Evolutionary conservation across 148 eudicot species (phyloP).

Genomic region (Cornus kousa): DNA sequence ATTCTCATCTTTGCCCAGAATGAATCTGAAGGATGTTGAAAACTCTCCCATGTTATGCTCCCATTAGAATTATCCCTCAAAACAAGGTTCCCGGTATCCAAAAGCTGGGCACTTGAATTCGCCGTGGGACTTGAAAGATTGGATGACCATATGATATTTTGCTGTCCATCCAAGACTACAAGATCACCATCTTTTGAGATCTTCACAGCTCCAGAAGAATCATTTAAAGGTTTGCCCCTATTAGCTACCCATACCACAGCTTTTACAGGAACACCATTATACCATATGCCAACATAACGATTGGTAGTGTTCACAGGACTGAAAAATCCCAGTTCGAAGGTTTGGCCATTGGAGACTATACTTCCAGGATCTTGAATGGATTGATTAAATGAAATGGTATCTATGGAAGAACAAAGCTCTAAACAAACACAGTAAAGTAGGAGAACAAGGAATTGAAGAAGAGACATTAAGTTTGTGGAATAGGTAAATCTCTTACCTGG

Average conservation of each 20-base stretch:
- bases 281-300: constrained; percentile 48
- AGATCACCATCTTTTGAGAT: constrained; percentile 33
- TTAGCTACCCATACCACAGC: constrained; percentile 51
- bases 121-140: constrained; percentile 3
- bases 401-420: background rate
- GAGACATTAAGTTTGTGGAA: background rate
- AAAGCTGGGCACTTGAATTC: constrained; percentile 22
- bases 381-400: constrained; percentile 10
- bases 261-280: background rate
- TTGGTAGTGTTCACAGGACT: constrained; percentile 27
- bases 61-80: constrained; percentile 16
- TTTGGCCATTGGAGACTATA: constrained; percentile 20
- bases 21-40: constrained; percentile 31
- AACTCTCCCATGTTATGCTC: constrained; percentile 31
- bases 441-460: background rate
- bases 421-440: background rate
- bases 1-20: constrained; percentile 27
- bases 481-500: background rate
- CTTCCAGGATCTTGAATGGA: constrained; percentile 18
- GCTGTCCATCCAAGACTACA: constrained; percentile 24
- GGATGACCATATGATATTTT: constrained; percentile 38
- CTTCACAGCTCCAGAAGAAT: constrained; percentile 30
- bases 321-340: constrained; percentile 39
- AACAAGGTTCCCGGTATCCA: constrained; percentile 39
- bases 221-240: constrained; percentile 33